A percentile compares a stretch with the other conserved stretches of the same genome.
Conservation (phyloP, 2,329 filamentous ascomycete genomes). For the Onygenales sp. region DNA sequence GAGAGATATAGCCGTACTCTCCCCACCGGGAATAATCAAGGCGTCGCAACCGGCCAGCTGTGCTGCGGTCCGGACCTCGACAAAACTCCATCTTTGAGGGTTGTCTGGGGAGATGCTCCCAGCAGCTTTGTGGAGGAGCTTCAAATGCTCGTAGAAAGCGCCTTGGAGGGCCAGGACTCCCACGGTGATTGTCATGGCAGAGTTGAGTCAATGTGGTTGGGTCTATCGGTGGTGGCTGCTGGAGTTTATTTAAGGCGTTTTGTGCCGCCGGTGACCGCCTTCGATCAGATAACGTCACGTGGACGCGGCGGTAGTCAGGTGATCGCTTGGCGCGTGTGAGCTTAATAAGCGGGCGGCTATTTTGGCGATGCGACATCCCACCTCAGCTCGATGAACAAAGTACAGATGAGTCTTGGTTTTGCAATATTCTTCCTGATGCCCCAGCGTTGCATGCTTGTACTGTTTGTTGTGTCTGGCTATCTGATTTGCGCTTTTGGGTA, state of each 20-base stretch:
- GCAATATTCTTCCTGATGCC: too few species aligned
- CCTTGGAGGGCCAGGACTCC: conserved; percentile 74
- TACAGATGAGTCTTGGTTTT: too few species aligned
- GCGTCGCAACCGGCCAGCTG: conserved; percentile 68
- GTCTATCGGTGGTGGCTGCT: not conserved
- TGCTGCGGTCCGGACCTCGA: conserved; percentile 67
- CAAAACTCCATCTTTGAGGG: conserved; percentile 47
- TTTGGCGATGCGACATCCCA: too few species aligned
- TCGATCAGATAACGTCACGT: not conserved
- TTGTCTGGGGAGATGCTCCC: conserved; percentile 30
- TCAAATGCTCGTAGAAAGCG: conserved; percentile 81
- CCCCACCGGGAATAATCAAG: conserved; percentile 84
- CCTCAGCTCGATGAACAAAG: too few species aligned
- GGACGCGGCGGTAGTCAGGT: not conserved
- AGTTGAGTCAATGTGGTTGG: not conserved
- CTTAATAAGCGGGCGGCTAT: too few species aligned
- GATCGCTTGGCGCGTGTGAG: not conserved
- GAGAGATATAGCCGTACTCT: conserved; percentile 87
- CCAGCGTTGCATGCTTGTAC: too few species aligned
- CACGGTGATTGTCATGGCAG: conserved; percentile 23
- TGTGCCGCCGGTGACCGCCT: not conserved
- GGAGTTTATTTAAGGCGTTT: not conserved
- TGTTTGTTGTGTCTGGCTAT: too few species aligned
- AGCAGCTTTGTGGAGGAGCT: conserved; percentile 62
- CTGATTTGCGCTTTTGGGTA: too few species aligned